phyloP scores from a whole-genome alignment of 2,329 filamentous ascomycete species.

The Chaetoscypha palmicola region DNA sequence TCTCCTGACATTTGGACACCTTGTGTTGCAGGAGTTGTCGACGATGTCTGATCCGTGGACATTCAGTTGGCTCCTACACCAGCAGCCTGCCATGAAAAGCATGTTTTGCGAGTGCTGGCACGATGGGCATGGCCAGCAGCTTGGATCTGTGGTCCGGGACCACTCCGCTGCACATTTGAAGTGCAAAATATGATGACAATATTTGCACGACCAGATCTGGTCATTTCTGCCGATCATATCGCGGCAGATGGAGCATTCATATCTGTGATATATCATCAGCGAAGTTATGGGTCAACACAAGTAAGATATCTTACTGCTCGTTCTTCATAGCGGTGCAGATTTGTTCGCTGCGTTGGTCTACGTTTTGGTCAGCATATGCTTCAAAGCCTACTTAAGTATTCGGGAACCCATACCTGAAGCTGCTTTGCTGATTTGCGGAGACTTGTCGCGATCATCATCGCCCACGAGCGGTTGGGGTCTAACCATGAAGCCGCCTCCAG shows the following conservation, averaged over 20 bases:
- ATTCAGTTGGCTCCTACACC: background rate
- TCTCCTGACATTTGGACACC: background rate
- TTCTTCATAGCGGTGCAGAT: background rate
- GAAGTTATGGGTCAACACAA: background rate
- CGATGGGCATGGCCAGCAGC: background rate
- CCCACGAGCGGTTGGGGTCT: too few species aligned
- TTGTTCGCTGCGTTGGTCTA: background rate
- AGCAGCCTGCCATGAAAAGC: background rate
- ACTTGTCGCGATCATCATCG: too few species aligned
- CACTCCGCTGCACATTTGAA: background rate
- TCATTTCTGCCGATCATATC: background rate
- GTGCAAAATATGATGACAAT: constrained; percentile 1
- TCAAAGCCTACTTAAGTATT: too few species aligned
- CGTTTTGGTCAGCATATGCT: background rate
- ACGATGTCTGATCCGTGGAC: background rate
- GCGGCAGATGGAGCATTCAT: constrained; percentile 1
- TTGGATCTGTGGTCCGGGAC: background rate
- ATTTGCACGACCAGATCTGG: constrained; percentile 1
- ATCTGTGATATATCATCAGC: background rate
- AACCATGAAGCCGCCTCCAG: too few species aligned
- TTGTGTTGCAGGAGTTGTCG: background rate
- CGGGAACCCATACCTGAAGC: too few species aligned
- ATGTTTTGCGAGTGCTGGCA: background rate
- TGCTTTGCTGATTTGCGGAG: too few species aligned
- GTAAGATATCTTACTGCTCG: background rate